Conservation (phyloP, 805 yeast genomes). For the Clavispora fructus region DNA sequence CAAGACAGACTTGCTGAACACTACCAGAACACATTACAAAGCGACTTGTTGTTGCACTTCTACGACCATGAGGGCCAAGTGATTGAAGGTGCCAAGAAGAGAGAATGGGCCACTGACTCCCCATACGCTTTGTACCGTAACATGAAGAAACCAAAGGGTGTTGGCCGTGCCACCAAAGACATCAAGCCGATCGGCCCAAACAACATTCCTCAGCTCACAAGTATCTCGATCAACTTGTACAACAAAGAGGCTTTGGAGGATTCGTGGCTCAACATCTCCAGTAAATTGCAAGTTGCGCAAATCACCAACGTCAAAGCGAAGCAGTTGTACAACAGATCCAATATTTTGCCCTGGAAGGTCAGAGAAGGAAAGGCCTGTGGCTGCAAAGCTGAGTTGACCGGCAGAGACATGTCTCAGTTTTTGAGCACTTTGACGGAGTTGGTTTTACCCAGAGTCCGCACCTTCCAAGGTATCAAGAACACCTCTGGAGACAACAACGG, state of each 20-base stretch:
- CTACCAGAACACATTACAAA: constrained; percentile 64
- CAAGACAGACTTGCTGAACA: constrained; percentile 79
- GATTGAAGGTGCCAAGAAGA: constrained; percentile 60
- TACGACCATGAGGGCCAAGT: constrained; percentile 61
- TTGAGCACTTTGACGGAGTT: constrained; percentile 81
- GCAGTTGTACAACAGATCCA: constrained; percentile 66
- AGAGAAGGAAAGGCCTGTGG: constrained; percentile 91
- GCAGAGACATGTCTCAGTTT: constrained; percentile 82
- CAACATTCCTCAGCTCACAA: constrained; percentile 67
- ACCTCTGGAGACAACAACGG: constrained; percentile 82
- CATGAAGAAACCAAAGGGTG: constrained; percentile 68
- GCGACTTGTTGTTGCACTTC: constrained; percentile 73
- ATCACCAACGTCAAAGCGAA: constrained; percentile 87
- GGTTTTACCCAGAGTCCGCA: constrained; percentile 89
- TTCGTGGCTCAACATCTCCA: constrained; percentile 68
- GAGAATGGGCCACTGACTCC: constrained; percentile 82
- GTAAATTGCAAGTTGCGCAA: constrained; percentile 79
- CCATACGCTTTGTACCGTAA: constrained; percentile 89
- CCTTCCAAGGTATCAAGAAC: constrained; percentile 72
- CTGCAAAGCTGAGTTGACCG: constrained; percentile 71
- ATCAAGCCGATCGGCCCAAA: constrained; percentile 58
- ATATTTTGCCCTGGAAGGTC: constrained; percentile 80
- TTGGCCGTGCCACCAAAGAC: constrained; percentile 68
- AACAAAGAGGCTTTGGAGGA: constrained; percentile 67
- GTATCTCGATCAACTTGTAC: constrained; percentile 71